Percentiles rank a stretch among this genome's conserved stretches.
phyloP scores from a whole-genome alignment of 176 grass and related monocot genomes.

The Guadua angustifolia region DNA sequence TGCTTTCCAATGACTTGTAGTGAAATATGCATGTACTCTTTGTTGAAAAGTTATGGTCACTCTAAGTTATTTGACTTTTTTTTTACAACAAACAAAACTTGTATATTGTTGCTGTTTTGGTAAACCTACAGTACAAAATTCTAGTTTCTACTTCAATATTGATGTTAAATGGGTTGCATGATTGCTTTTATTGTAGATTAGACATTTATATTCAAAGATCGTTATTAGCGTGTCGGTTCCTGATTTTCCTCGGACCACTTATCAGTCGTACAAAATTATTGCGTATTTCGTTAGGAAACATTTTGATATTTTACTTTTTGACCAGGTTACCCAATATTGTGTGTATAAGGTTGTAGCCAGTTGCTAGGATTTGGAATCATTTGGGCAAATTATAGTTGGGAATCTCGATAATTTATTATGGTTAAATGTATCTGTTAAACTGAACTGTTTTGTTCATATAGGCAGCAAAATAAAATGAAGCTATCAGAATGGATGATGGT shows the following conservation, averaged over 20 bases:
- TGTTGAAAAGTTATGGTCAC: conserved; percentile 4
- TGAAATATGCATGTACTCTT: background rate
- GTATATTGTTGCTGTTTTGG: conserved; percentile 1
- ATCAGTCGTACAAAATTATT: too few species aligned
- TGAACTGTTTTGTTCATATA: too few species aligned
- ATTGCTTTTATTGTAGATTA: background rate
- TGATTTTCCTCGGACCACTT: background rate
- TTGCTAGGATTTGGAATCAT: too few species aligned
- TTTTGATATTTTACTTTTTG: background rate
- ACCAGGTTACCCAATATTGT: background rate
- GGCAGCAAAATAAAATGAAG: too few species aligned
- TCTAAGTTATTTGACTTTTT: background rate
- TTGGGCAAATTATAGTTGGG: too few species aligned
- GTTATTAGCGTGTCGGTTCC: background rate
- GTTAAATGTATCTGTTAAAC: too few species aligned
- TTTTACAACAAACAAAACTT: background rate
- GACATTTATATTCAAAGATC: background rate
- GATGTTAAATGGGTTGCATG: background rate
- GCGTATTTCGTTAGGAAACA: background rate
- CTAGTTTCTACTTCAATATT: background rate
- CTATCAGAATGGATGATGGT: too few species aligned
- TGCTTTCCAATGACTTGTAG: conserved; percentile 3
- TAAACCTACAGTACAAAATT: background rate
- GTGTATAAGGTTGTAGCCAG: too few species aligned
- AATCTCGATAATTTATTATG: too few species aligned